Evolutionary conservation across 495 filamentous ascomycete species (phyloP), one percentile per base, ranked within the genome.

Genomic region (Physcia stellaris): DNA sequence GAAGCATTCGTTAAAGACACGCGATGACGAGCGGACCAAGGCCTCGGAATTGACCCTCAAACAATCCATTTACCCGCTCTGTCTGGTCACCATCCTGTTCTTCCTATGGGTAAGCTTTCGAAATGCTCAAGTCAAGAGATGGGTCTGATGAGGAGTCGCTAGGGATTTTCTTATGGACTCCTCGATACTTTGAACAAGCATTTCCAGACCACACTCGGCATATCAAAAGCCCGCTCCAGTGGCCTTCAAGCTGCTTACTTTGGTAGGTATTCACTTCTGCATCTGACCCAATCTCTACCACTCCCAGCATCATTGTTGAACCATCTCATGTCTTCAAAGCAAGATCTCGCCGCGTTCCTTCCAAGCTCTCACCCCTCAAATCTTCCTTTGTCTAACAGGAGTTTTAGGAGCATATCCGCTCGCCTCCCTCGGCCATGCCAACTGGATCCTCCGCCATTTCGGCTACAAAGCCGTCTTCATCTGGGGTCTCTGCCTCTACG

Each of bases 31-130:
- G 50, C 66, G 58, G 15, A 78, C 74, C 3, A 62, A 58, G 3
- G 72, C 73, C 0, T 69, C 68, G 12, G 67, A 71, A 26, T 56
- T 79, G 23, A 77, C 73, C 12, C 48, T 79, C 11, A 58, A 73
- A n/a, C 65, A 73, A 51, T 72, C 68, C 42, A 44, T 76, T 24
- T 55, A 60, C 46, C 64, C 66, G 4, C 51, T 69, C 36, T 47
- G 51, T n/a, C 51, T 72, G 2, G 66, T 59, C 41, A 66, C 60
- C 17, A 67, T 76, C 38, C 61, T 84, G n/a, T 83, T 82, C 60
- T 83, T 86, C 55, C 59, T 84, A 34, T 83, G 78, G 81, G 59
- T 61, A 47, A 18, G 32, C 17, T 35, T 24, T 32, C 17, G 12
- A 12, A 4, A n/a, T 5, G 30, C 17, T 11, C 18, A 11, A 24